These are phyloP conservation scores for Phytophthora ohioensis DNA, from an alignment of 352 stramenopile genomes.

Conservation along the genomic window DNA sequence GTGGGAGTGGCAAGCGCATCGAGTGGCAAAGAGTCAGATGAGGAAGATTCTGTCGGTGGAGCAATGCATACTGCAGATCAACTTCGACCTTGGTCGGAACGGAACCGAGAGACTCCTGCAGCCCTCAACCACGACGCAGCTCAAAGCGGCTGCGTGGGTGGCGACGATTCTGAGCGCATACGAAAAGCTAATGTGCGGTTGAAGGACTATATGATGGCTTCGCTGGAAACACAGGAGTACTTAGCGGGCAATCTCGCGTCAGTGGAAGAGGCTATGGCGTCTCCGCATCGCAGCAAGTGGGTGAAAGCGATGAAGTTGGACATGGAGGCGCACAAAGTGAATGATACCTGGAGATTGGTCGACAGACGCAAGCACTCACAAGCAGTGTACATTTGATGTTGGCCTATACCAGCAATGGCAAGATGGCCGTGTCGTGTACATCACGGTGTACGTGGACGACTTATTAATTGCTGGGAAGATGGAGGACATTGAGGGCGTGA, in stretches of 20 bases:
- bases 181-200: not conserved
- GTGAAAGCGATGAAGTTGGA: not conserved
- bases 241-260: slow-evolving; percentile 6
- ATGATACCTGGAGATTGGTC: slow-evolving; percentile 3
- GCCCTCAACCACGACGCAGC: not conserved
- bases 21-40: not conserved
- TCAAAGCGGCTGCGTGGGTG: slow-evolving; percentile 1
- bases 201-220: not conserved
- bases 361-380: slow-evolving; percentile 2
- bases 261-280: slow-evolving; percentile 8
- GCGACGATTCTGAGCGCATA: slow-evolving; percentile 6
- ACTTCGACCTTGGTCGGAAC: not conserved
- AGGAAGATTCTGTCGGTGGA: not conserved
- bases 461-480: not conserved
- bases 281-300: not conserved
- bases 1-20: not conserved
- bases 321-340: not conserved
- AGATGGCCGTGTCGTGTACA: not conserved
- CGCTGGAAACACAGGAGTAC: not conserved
- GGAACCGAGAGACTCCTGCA: not conserved
- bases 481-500: not conserved
- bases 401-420: not conserved
- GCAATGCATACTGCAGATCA: not conserved
- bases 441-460: slow-evolving; percentile 4
- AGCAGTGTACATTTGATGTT: not conserved